phyloP scores from a whole-genome alignment of 2,329 filamentous ascomycete species.

The Corniculantispora saksenae region DNA sequence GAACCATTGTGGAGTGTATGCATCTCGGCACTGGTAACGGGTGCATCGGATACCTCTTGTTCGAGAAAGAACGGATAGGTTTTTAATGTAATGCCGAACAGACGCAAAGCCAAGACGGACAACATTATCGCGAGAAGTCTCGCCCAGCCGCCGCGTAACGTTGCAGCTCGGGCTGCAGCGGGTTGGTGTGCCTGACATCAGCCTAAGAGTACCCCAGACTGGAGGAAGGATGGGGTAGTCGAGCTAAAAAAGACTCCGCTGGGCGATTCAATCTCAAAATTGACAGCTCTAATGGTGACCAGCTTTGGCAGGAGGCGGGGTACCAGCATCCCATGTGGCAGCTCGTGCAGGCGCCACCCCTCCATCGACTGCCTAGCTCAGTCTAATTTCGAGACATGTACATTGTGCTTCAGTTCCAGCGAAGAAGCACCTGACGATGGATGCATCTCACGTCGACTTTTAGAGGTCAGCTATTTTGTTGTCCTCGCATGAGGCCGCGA shows the following conservation, averaged over 20 bases:
- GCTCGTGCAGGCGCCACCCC: conserved; percentile 1
- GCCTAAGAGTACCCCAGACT: background rate
- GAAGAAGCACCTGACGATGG: background rate
- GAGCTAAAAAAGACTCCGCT: background rate
- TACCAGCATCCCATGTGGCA: conserved; percentile 6
- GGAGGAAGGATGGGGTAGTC: background rate
- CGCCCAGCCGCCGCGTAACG: conserved; percentile 1
- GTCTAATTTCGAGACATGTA: background rate
- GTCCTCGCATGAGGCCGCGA: background rate
- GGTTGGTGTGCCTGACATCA: conserved; percentile 11
- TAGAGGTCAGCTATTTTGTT: background rate
- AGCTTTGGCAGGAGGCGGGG: conserved; percentile 3
- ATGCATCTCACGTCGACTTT: background rate
- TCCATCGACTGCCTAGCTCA: background rate
- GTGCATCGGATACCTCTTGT: background rate
- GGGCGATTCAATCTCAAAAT: conserved; percentile 3
- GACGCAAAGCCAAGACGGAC: background rate
- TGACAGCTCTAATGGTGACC: background rate
- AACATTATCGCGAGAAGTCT: background rate
- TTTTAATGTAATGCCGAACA: background rate
- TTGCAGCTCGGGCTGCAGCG: background rate
- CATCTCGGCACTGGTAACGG: background rate
- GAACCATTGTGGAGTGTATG: background rate
- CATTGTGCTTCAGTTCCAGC: background rate
- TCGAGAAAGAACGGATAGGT: background rate